phyloP scores from a whole-genome alignment of 352 stramenopile genomes.

The Phytophthora syringae region DNA sequence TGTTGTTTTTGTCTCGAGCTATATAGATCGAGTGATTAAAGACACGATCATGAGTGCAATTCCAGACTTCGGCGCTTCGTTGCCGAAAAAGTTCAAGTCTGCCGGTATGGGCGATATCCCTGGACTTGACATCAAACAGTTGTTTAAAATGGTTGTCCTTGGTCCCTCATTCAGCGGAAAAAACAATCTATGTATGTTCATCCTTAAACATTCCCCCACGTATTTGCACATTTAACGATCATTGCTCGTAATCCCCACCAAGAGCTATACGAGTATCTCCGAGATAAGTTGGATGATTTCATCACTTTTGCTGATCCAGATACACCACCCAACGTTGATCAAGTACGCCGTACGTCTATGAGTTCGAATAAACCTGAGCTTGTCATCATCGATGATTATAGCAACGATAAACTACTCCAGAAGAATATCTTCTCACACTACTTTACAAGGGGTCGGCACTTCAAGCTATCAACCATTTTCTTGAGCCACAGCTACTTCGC shows the following conservation, averaged over 20 bases:
- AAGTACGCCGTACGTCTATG: constrained; percentile 7
- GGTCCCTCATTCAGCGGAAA: constrained; percentile 20
- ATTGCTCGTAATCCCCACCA: constrained; percentile 31
- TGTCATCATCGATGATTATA: constrained; percentile 30
- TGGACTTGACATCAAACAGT: constrained; percentile 19
- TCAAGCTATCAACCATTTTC: constrained; percentile 8
- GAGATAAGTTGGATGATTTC: constrained; percentile 28
- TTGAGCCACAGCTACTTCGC: constrained; percentile 8
- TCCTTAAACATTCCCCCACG: constrained; percentile 1
- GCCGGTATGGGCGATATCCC: constrained; percentile 11
- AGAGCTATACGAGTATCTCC: constrained; percentile 26
- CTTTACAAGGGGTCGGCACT: constrained; percentile 3
- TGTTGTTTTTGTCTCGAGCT: constrained; percentile 21
- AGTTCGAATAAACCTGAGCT: constrained; percentile 24
- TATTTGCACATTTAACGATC: constrained; percentile 17
- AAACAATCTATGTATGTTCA: background rate
- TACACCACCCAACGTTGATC: constrained; percentile 9
- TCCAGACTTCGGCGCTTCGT: constrained; percentile 12
- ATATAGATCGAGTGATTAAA: constrained; percentile 22
- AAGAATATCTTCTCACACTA: constrained; percentile 12
- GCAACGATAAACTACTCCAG: constrained; percentile 19
- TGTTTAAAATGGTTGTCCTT: constrained; percentile 27
- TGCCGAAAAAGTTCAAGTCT: constrained; percentile 23
- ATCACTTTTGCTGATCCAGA: constrained; percentile 17
- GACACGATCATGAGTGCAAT: constrained; percentile 17